Base-by-base conservation (phyloP, 352 stramenopile species). In the Phytophthora cajani region DNA sequence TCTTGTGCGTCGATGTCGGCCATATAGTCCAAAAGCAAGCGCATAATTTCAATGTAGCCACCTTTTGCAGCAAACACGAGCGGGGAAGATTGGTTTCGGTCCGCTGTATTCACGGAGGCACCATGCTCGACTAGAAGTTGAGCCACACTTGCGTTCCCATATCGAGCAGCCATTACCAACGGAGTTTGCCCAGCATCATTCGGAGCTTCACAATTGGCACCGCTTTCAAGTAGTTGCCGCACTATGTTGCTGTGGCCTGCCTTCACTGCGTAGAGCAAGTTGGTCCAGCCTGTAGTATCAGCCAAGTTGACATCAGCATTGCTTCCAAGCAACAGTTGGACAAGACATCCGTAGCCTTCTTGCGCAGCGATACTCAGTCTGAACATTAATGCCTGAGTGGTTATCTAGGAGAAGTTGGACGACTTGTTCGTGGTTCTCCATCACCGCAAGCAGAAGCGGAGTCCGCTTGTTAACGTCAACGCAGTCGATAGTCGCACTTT, bases 61-160 rank as follows among this genome's bases (percentile, higher is more conserved):
- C 53, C 17, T n/a, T 59, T 46, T 19, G 53, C 27, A 17, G 32
- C 53, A 59, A 46, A 47, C 32, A 59, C n/a, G 16, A 59, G 30
- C 30, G 53, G 27, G 6, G 53, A 33, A 8, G 19, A 5, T 32
- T 49, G 30, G 30, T 47, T 47, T 16, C 53, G 27, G 36, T 59
- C 32, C 3, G 32, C 7, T 3, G 9, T 14, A 27, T 59, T 19
- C 19, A 47, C n/a, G 10, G 53, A 14, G 6, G 32, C 53, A 10
- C 11, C 53, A 12, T 46, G n/a, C 19, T 59, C 4, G 14, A 59
- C 1, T 30, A 59, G 17, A n/a, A 46, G 16, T 12, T 25, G 6
- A n/a, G 19, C 30, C 8, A 46, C 19, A 9, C 30, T 16, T 30
- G 17, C 7, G 16, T 16, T 46, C 11, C 53, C 53, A 12, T 59